Percentiles rank a stretch among this genome's conserved stretches.
Evolutionary conservation across 305 asterid species (phyloP).

Genomic region (Fraxinus xanthoxyloides): DNA sequence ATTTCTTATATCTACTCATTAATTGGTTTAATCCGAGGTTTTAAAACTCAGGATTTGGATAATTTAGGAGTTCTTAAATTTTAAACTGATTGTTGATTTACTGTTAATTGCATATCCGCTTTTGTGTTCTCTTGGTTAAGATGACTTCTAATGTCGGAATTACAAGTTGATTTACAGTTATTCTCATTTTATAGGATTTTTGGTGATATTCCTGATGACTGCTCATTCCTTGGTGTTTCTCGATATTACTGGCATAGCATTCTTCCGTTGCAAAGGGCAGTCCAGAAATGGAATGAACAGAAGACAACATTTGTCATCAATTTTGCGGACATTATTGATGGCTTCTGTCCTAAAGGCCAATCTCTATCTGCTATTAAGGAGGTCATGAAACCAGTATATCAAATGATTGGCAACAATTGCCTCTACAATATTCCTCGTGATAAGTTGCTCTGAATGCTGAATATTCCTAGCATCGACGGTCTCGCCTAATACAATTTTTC

Average conservation of each 20-base stretch:
- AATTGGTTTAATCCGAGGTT: background rate
- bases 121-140: background rate
- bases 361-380: constrained; percentile 51
- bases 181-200: constrained; percentile 17
- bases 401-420: constrained; percentile 9
- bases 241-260: constrained; percentile 75
- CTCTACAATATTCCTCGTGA: constrained; percentile 28
- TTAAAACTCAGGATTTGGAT: background rate
- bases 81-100: too few species aligned
- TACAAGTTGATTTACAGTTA: background rate
- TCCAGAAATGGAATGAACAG: constrained; percentile 6
- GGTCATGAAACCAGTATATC: constrained; percentile 16
- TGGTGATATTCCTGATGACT: constrained; percentile 74
- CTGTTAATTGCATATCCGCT: background rate
- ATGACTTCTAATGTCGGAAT: background rate
- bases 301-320: constrained; percentile 53
- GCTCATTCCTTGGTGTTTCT: constrained; percentile 73
- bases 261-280: background rate
- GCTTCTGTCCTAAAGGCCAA: constrained; percentile 67
- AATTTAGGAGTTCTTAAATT: background rate
- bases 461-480: constrained; percentile 34
- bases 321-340: constrained; percentile 73
- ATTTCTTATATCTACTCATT: background rate
- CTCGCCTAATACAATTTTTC: constrained; percentile 68
- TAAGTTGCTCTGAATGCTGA: constrained; percentile 21